phyloP scores from a whole-genome alignment of 192 early-diverging fungal genomes.

The Neocallimastix lanati region DNA sequence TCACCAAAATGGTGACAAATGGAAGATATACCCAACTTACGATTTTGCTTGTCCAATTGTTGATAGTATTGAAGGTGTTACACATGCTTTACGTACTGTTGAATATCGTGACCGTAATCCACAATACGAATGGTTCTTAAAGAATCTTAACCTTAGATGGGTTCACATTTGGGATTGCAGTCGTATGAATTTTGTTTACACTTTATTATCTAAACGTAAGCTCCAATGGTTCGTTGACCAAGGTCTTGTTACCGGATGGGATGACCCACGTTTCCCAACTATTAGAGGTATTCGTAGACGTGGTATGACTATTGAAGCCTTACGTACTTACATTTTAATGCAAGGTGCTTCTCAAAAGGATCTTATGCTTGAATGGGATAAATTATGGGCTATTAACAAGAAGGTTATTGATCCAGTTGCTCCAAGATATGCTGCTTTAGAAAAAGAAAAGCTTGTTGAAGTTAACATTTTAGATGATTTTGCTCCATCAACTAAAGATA shows the following conservation, averaged over 20 bases:
- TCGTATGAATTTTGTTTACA: conserved; percentile 94
- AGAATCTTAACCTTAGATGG: conserved; percentile 62
- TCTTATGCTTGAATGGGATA: conserved; percentile 94
- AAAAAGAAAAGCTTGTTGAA: conserved; percentile 41
- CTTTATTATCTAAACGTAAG: conserved; percentile 94
- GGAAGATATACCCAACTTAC: conserved; percentile 97
- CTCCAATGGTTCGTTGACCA: conserved; percentile 88
- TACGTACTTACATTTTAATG: conserved; percentile 90
- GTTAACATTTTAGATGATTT: conserved; percentile 44
- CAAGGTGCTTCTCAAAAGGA: conserved; percentile 94
- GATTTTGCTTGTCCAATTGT: conserved; percentile 97
- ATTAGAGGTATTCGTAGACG: conserved; percentile 76
- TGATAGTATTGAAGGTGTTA: conserved; percentile 90
- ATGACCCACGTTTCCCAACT: conserved; percentile 81
- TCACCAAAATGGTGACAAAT: conserved; percentile 72
- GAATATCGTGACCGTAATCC: conserved; percentile 97
- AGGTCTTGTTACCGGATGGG: conserved; percentile 67
- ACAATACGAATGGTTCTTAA: conserved; percentile 92
- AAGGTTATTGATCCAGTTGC: conserved; percentile 90
- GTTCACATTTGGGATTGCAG: conserved; percentile 86
- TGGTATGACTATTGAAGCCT: conserved; percentile 93
- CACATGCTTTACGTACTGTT: conserved; percentile 88
- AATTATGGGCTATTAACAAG: conserved; percentile 94
- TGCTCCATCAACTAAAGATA: conserved; percentile 30
- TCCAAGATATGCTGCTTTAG: conserved; percentile 72